phyloP scores from a whole-genome alignment of 73 alveolate genomes.

The Tetrahymena borealis region DNA sequence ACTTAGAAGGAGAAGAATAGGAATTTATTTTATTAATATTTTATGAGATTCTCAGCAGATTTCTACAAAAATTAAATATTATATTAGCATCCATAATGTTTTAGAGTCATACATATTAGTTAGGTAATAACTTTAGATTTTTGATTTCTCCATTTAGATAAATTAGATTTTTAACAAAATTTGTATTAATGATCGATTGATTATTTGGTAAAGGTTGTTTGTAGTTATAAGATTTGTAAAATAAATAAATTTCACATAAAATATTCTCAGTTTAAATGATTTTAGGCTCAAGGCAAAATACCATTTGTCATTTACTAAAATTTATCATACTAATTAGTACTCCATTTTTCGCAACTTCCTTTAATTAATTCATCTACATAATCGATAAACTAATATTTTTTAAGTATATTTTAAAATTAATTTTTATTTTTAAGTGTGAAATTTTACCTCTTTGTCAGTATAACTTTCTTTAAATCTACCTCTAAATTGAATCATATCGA shows the following conservation, averaged over 20 bases:
- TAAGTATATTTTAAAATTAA: background rate
- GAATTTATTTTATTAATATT: no score
- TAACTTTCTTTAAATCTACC: slow-evolving; percentile 11
- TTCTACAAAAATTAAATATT: no score
- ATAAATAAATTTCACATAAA: background rate
- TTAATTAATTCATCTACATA: slow-evolving; percentile 7
- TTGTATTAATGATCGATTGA: no score
- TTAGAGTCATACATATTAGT: no score
- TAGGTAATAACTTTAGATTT: no score
- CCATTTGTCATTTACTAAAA: slow-evolving; percentile 23
- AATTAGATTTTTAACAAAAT: no score
- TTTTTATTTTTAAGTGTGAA: background rate
- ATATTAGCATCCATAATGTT: no score
- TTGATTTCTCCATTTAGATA: no score
- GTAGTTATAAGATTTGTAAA: no score
- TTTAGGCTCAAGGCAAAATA: slow-evolving; percentile 7
- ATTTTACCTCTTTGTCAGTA: background rate
- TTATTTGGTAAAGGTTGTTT: no score
- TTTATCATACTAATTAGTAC: slow-evolving; percentile 27
- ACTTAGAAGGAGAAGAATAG: no score
- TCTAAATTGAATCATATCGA: slow-evolving; percentile 9
- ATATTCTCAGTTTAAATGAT: background rate
- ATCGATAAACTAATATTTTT: slow-evolving; percentile 1
- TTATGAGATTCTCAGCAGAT: no score
- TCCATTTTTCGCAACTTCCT: slow-evolving; percentile 11